Percentiles rank a stretch among this genome's conserved stretches.
Evolutionary conservation across 1,284 basidiomycete genomes (phyloP).

Genomic region (Naganishia liquefaciens): DNA sequence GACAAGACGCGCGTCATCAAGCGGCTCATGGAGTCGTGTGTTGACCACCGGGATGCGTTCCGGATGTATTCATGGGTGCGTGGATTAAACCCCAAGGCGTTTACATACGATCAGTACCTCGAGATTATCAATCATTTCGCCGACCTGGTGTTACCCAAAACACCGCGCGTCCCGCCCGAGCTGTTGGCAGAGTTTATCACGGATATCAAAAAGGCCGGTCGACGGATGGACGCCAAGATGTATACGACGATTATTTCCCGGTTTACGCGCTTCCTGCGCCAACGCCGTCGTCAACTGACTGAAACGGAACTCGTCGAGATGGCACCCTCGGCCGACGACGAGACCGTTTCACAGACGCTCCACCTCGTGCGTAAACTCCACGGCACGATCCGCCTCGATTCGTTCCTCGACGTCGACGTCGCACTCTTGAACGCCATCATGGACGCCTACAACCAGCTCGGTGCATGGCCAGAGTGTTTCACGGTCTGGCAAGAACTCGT

Average conservation of each 20-base stretch:
- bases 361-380: slow-evolving; percentile 67
- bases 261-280: slow-evolving; percentile 30
- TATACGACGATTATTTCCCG: slow-evolving; percentile 68
- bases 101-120: slow-evolving; percentile 63
- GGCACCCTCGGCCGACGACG: slow-evolving; percentile 32
- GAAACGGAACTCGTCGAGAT: slow-evolving; percentile 16
- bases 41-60: slow-evolving; percentile 63
- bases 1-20: slow-evolving; percentile 61
- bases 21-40: slow-evolving; percentile 62
- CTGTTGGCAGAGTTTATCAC: slow-evolving; percentile 75
- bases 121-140: slow-evolving; percentile 67
- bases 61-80: slow-evolving; percentile 61
- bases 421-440: slow-evolving; percentile 83
- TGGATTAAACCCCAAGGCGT: slow-evolving; percentile 51
- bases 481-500: slow-evolving; percentile 77
- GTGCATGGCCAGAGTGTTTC: slow-evolving; percentile 68
- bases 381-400: slow-evolving; percentile 74
- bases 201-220: slow-evolving; percentile 74
- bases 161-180: slow-evolving; percentile 60
- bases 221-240: slow-evolving; percentile 62
- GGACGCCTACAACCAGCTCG: slow-evolving; percentile 80
- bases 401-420: slow-evolving; percentile 70
- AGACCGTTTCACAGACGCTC: slow-evolving; percentile 37
- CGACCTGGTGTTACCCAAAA: slow-evolving; percentile 58
- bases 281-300: slow-evolving; percentile 16